Evolutionary conservation across 768 basidiomycete species (phyloP).

Genomic region (Lentinula edodes): DNA sequence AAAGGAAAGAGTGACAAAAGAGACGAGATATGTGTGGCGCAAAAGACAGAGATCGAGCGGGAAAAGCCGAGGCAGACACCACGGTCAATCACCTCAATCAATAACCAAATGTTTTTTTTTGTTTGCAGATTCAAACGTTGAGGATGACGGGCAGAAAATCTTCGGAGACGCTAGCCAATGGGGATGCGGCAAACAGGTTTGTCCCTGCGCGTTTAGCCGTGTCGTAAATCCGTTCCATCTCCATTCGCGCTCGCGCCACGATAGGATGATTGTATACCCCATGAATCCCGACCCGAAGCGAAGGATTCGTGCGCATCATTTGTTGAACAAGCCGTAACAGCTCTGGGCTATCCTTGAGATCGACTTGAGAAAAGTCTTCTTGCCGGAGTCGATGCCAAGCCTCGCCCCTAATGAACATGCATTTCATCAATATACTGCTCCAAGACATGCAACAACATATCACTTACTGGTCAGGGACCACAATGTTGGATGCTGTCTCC

Average conservation of each 20-base stretch:
- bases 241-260: constrained; percentile 53
- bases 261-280: constrained; percentile 58
- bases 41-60: not conserved
- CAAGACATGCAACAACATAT: not conserved
- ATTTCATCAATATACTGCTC: constrained; percentile 15
- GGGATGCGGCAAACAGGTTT: constrained; percentile 52
- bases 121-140: constrained; percentile 17
- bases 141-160: constrained; percentile 67
- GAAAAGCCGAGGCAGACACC: constrained; percentile 12
- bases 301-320: constrained; percentile 76
- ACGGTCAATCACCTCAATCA: constrained; percentile 13
- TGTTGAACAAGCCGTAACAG: constrained; percentile 61
- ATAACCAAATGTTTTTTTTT: not conserved
- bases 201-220: constrained; percentile 28
- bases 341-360: constrained; percentile 59
- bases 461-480: constrained; percentile 93
- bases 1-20: not conserved
- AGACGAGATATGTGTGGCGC: not conserved
- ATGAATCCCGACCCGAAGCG: constrained; percentile 48
- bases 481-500: constrained; percentile 92
- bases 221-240: constrained; percentile 52
- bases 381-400: constrained; percentile 90
- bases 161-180: constrained; percentile 49
- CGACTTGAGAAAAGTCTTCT: constrained; percentile 87
- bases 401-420: constrained; percentile 61